These are phyloP conservation scores for Phytophthora nicotianae DNA, from an alignment of 352 stramenopile species.

Conservation along the genomic window DNA sequence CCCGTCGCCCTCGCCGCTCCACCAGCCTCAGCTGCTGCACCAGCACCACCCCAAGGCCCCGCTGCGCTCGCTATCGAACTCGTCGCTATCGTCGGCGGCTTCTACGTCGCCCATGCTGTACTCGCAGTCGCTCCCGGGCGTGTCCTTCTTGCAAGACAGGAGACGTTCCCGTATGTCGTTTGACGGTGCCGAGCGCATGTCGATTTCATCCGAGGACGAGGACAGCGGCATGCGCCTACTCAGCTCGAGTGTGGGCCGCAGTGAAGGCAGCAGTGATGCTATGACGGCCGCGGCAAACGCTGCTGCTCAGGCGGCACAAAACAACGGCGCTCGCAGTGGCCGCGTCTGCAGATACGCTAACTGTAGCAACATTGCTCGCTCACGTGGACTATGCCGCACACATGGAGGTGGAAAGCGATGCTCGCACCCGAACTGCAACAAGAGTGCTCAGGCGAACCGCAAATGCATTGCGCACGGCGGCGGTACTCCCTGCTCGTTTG, in stretches of 20 bases:
- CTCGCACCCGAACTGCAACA: slow-evolving; percentile 84
- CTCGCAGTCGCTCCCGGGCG: slow-evolving; percentile 71
- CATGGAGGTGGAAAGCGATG: slow-evolving; percentile 83
- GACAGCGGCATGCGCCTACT: slow-evolving; percentile 71
- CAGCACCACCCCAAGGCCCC: slow-evolving; percentile 33
- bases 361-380: slow-evolving; percentile 88
- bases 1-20: slow-evolving; percentile 42
- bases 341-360: slow-evolving; percentile 82
- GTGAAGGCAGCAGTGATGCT: slow-evolving; percentile 36
- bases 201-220: slow-evolving; percentile 75
- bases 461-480: slow-evolving; percentile 89
- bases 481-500: slow-evolving; percentile 85
- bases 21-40: slow-evolving; percentile 33
- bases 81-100: slow-evolving; percentile 45
- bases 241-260: slow-evolving; percentile 72
- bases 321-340: slow-evolving; percentile 51
- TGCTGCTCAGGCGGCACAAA: slow-evolving; percentile 29
- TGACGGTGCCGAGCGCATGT: slow-evolving; percentile 61
- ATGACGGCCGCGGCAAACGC: slow-evolving; percentile 38
- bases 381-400: slow-evolving; percentile 73
- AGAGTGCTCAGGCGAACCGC: slow-evolving; percentile 87
- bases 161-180: slow-evolving; percentile 65
- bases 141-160: slow-evolving; percentile 67
- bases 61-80: slow-evolving; percentile 40
- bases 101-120: slow-evolving; percentile 46